These are phyloP conservation scores for Apiotrichum domesticum DNA, from an alignment of 1,284 basidiomycete species.

Conservation along the genomic window DNA sequence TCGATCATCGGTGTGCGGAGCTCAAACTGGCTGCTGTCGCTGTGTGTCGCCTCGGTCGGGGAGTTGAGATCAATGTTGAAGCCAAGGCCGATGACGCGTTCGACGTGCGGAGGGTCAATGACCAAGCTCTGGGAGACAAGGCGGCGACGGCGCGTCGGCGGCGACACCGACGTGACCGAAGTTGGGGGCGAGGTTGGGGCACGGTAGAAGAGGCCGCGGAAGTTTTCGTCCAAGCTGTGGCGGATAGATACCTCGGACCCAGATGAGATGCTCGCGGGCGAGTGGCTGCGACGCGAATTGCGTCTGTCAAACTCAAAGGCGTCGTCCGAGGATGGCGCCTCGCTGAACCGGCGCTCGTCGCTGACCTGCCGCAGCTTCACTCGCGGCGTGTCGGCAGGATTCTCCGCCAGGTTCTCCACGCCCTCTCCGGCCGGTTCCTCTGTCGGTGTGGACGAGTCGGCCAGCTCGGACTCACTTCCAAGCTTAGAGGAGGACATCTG, in stretches of 20 bases:
- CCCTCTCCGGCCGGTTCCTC: too few species aligned
- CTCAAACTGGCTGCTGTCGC: slow-evolving; percentile 25
- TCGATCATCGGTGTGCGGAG: slow-evolving; percentile 22
- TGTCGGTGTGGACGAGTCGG: too few species aligned
- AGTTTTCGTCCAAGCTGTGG: slow-evolving; percentile 15
- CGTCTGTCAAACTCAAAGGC: neutral
- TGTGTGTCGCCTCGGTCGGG: neutral
- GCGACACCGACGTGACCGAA: neutral
- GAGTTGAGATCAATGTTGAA: neutral
- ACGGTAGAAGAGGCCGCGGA: slow-evolving; percentile 39
- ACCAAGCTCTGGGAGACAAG: neutral
- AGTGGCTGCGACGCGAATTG: neutral
- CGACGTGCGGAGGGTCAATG: slow-evolving; percentile 1
- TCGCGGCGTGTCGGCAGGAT: neutral
- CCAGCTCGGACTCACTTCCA: too few species aligned
- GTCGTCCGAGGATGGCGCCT: neutral
- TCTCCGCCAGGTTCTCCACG: neutral
- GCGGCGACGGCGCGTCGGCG: neutral
- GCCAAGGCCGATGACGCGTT: slow-evolving; percentile 12
- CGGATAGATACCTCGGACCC: slow-evolving; percentile 11
- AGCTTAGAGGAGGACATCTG: too few species aligned
- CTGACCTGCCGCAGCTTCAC: neutral
- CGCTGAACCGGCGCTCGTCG: neutral
- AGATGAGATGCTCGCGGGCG: slow-evolving; percentile 1
- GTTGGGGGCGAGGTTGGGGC: slow-evolving; percentile 27